Base-by-base conservation (phyloP, 1,139 yeast species). In the Insectozyma bohioensis region DNA sequence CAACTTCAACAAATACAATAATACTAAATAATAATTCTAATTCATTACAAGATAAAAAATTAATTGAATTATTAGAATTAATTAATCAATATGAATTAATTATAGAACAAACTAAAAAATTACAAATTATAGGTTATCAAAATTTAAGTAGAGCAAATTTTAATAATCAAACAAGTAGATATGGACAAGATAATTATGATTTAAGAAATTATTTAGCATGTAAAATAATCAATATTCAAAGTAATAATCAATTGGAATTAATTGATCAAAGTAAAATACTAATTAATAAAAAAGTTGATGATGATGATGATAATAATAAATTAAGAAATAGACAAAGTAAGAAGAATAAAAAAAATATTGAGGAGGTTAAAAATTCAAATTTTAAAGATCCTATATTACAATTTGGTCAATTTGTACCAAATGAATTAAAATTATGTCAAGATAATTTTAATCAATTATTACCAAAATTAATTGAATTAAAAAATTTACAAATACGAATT, bases 401-500 rank as follows among this genome's bases (percentile, higher is more conserved):
- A 58, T 76, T 76, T 53, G 79, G 80, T 0, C 65, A 65, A 0
- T 43, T 76, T 15, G 74, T 67, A 3, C 78, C 80, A 5, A 47
- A 48, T 26, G 68, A 61, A 30, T 51, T 76, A 15, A 52, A 62
- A 23, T 45, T 51, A 27, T 56, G 78, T 1, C 80, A 76, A 46
- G 28, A 24, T 1, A 41, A 49, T 24, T 76, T 75, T 43, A 42
- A 35, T 5, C 27, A 36, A 2, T 66, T 67, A 2, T 35, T 75
- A 12, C 41, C 40, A 2, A 42, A 43, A 12, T 44, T 62, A 9
- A 47, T 72, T 5, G 42, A 50, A 19, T 36, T 66, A 9, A 36
- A 54, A 3, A 62, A 63, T 37, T 42, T 68, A 26, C 51, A 42
- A 33, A 25, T 26, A 2, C 40, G 46, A 32, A 63, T 67, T 12